Evolutionary conservation across 495 filamentous ascomycete genomes (phyloP).

Genomic region (Penicillium paradoxum): DNA sequence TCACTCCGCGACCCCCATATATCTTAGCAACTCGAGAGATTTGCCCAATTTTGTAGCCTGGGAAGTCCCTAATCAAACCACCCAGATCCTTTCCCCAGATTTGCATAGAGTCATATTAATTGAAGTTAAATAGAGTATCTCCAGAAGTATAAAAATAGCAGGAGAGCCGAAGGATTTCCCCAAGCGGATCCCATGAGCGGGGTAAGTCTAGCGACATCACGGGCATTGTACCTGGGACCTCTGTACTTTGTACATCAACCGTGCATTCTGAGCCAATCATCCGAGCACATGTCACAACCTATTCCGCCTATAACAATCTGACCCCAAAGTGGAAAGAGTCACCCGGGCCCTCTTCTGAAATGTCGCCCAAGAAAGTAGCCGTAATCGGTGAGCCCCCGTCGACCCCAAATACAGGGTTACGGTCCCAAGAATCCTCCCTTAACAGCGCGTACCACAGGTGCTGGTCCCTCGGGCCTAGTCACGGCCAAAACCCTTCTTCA

Average conservation of each 20-base stretch:
- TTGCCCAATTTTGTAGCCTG: too few species aligned
- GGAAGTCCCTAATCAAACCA: too few species aligned
- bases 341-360: not conserved
- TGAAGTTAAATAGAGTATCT: not conserved
- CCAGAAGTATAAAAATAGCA: not conserved
- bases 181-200: slow-evolving; percentile 4
- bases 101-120: too few species aligned
- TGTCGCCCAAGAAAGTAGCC: slow-evolving; percentile 54
- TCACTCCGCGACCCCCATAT: too few species aligned
- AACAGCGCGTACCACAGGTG: slow-evolving; percentile 44
- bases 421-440: not conserved
- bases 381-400: slow-evolving; percentile 53
- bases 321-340: not conserved
- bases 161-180: not conserved
- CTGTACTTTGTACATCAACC: not conserved
- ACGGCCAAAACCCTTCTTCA: slow-evolving; percentile 75
- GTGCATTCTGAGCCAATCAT: not conserved
- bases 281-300: not conserved
- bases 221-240: not conserved
- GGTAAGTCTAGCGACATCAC: slow-evolving; percentile 5
- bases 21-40: too few species aligned
- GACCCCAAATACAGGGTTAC: not conserved
- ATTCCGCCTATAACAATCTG: not conserved
- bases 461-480: slow-evolving; percentile 75
- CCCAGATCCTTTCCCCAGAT: too few species aligned